Conservation (phyloP, 1,139 yeast genomes). For the Debaryomyces coudertii region DNA sequence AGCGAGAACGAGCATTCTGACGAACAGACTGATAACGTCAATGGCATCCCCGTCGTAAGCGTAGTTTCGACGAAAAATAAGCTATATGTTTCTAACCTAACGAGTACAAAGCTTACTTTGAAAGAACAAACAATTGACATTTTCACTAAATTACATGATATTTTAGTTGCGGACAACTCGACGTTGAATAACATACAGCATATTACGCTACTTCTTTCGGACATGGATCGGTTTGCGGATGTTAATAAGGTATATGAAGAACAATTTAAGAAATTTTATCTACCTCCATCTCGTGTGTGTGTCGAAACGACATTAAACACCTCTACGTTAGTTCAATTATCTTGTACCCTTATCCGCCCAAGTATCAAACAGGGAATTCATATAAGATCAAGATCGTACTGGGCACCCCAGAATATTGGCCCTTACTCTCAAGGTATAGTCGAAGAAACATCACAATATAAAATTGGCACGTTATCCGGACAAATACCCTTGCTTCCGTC, state of each 20-base stretch:
- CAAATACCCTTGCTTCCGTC: conserved; percentile 86
- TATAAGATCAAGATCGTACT: conserved; percentile 86
- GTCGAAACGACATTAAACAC: conserved; percentile 59
- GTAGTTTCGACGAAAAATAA: conserved; percentile 26
- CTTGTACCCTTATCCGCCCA: conserved; percentile 51
- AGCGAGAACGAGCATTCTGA: not conserved
- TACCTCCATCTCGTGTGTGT: conserved; percentile 90
- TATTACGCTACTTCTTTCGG: conserved; percentile 59
- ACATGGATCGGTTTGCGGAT: conserved; percentile 63
- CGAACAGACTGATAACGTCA: conserved; percentile 13
- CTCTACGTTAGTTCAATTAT: conserved; percentile 51
- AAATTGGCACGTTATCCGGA: conserved; percentile 75
- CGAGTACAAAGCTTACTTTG: conserved; percentile 30
- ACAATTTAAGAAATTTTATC: conserved; percentile 55
- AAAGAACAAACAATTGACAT: conserved; percentile 52
- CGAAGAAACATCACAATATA: conserved; percentile 38
- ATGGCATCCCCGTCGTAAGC: conserved; percentile 45
- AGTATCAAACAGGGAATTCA: conserved; percentile 68
- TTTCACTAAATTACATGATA: conserved; percentile 42
- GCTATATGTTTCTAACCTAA: conserved; percentile 56
- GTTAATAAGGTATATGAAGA: conserved; percentile 63
- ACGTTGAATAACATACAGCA: conserved; percentile 52
- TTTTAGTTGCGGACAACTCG: conserved; percentile 31
- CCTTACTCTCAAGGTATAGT: conserved; percentile 89
- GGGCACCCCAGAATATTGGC: conserved; percentile 99